Base-by-base conservation (phyloP, 495 filamentous ascomycete species). In the Pseudevernia furfuracea region DNA sequence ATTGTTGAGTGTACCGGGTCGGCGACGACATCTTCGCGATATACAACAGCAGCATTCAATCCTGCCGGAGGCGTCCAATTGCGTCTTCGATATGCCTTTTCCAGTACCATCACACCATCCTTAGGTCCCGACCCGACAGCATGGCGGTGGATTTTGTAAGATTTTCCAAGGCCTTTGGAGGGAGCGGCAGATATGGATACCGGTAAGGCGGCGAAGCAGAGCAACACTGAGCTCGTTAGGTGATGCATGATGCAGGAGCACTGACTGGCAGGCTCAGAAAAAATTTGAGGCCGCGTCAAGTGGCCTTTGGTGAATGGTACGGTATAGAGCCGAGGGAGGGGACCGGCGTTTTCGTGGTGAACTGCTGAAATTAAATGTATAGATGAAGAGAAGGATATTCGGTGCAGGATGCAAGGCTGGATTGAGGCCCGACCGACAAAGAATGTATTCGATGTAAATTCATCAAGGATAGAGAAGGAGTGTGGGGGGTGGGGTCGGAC, bases 61-160 rank as follows among this genome's bases (percentile, higher is more conserved):
- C 60, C 37, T 63, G 65, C 23, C 69, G 65, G 57, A 63, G 60
- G 60, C 86, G 82, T 41, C 36, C 53, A 67, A 62, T 83, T 76
- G 71, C 82, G 89, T 67, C 89, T 89, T 65, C 78, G 72, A 67
- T 87, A 86, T 23, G 86, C 81, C 71, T 81, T 89, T 34, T 81
- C 71, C 30, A 90, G 72, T 55, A 83, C 82, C 61, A 73, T 73
- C 4, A 82, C 82, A 4, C 85, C 85, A 71, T 86, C 77, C 21
- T 34, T 53, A 14, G 49, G 48, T 49, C 70, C 70, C 19, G 80
- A 72, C 49, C 74, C 75, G 69, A 77, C 74, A 39, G 74, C 77
- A 63, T 85, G 87, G 61, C 82, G 79, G 37, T 85, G 80, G 49
- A 89, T 77, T 67, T 81, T 87, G 78, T 85, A 89, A 61, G 79